Evolutionary conservation across 257 asterid genomes (phyloP).

Genomic region (Solanum bukasovii): DNA sequence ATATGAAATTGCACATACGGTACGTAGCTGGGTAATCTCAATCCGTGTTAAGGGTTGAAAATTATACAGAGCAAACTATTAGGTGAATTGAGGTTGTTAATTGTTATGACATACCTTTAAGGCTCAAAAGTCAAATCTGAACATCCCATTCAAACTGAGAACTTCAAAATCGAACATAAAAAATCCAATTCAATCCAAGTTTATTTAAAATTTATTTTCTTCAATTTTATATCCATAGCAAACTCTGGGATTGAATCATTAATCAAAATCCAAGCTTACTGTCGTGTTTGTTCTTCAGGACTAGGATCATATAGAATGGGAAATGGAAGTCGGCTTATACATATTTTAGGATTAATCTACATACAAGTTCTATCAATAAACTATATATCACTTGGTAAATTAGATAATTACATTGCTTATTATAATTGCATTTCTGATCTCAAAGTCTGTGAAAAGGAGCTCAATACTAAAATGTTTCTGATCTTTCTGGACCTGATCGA

Average conservation of each 20-base stretch:
- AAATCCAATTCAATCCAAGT: too few relatives aligned
- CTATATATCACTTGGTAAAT: too few relatives aligned
- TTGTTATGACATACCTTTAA: not conserved
- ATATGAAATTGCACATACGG: not conserved
- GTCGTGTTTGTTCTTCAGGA: not conserved
- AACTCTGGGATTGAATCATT: too few relatives aligned
- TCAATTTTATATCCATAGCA: not conserved
- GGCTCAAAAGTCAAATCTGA: too few relatives aligned
- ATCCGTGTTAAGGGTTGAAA: not conserved
- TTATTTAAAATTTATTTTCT: not conserved
- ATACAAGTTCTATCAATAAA: too few relatives aligned
- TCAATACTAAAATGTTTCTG: not conserved
- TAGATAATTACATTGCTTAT: too few relatives aligned
- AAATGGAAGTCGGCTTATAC: too few relatives aligned
- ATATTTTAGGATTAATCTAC: too few relatives aligned
- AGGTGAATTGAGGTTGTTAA: not conserved
- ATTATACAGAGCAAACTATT: too few relatives aligned
- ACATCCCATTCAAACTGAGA: not conserved
- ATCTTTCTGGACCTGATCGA: too few relatives aligned
- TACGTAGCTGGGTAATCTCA: not conserved
- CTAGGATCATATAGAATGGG: not conserved
- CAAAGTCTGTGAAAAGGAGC: not conserved
- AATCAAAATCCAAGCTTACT: too few relatives aligned
- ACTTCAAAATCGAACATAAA: not conserved
- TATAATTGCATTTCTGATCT: not conserved